Conservation (phyloP, 1,284 basidiomycete species). For the Caloboletus inedulis region DNA sequence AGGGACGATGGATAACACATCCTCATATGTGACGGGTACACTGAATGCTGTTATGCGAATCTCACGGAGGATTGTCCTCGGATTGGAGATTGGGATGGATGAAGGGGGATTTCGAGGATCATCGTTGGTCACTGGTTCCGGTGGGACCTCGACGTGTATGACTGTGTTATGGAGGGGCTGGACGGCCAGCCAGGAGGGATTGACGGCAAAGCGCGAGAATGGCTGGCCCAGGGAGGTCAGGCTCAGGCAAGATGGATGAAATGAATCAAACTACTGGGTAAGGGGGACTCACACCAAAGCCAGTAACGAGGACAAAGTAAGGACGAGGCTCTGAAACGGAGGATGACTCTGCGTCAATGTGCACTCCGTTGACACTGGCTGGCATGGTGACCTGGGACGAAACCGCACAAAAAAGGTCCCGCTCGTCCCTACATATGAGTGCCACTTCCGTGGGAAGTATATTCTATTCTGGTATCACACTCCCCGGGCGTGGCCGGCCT, state of each 20-base stretch:
- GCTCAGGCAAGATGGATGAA: constrained; percentile 9
- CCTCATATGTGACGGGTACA: constrained; percentile 60
- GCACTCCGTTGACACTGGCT: constrained; percentile 20
- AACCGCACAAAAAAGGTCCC: background rate
- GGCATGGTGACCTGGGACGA: constrained; percentile 21
- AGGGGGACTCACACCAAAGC: constrained; percentile 53
- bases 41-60: constrained; percentile 62
- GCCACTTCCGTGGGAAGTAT: constrained; percentile 12
- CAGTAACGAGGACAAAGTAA: constrained; percentile 52
- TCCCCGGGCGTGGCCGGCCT: constrained; percentile 16
- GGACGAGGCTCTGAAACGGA: constrained; percentile 21
- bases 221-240: constrained; percentile 41
- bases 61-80: constrained; percentile 27
- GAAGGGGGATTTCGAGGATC: constrained; percentile 7
- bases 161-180: constrained; percentile 52
- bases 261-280: constrained; percentile 21
- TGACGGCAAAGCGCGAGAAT: constrained; percentile 50
- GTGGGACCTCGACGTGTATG: constrained; percentile 41
- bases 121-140: background rate
- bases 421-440: too few relatives aligned
- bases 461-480: background rate
- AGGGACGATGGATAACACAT: constrained; percentile 56
- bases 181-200: constrained; percentile 65
- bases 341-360: background rate
- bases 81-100: constrained; percentile 6